A percentile compares a stretch with the other conserved stretches of the same genome.
phyloP scores from a whole-genome alignment of 129 eudicot species.

The Chrysanthemum lavandulifolium region DNA sequence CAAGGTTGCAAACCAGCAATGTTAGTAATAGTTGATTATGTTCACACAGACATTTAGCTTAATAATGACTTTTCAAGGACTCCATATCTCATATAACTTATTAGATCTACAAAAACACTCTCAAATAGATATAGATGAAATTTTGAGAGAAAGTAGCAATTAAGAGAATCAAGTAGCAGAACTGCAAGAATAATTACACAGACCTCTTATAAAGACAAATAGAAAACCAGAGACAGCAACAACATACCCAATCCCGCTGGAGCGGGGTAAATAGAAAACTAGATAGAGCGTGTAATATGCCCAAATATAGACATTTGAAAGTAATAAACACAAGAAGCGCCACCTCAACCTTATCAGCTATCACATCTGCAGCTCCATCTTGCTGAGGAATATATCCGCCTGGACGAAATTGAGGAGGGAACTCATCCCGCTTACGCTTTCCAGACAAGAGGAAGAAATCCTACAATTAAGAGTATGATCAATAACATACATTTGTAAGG shows the following conservation, averaged over 20 bases:
- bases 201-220: neutral
- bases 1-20: too few relatives aligned
- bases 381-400: conserved; percentile 85
- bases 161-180: too few relatives aligned
- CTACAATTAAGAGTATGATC: conserved; percentile 22
- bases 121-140: too few relatives aligned
- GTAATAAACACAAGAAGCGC: conserved; percentile 5
- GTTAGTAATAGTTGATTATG: too few relatives aligned
- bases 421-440: conserved; percentile 75
- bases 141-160: too few relatives aligned
- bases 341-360: conserved; percentile 33
- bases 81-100: too few relatives aligned
- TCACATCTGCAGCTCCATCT: conserved; percentile 72
- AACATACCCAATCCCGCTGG: too few relatives aligned
- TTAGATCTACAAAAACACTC: too few relatives aligned
- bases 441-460: conserved; percentile 49
- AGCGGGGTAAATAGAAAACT: neutral
- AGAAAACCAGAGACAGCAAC: too few relatives aligned
- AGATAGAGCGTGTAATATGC: neutral
- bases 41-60: too few relatives aligned
- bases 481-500: conserved; percentile 14
- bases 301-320: neutral
- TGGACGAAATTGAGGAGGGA: conserved; percentile 54
- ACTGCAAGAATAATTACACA: neutral
- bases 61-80: too few relatives aligned